Evolutionary conservation across 768 basidiomycete genomes (phyloP), one percentile per base, ranked within the genome.

Genomic region (Cyclocybe aegerita): DNA sequence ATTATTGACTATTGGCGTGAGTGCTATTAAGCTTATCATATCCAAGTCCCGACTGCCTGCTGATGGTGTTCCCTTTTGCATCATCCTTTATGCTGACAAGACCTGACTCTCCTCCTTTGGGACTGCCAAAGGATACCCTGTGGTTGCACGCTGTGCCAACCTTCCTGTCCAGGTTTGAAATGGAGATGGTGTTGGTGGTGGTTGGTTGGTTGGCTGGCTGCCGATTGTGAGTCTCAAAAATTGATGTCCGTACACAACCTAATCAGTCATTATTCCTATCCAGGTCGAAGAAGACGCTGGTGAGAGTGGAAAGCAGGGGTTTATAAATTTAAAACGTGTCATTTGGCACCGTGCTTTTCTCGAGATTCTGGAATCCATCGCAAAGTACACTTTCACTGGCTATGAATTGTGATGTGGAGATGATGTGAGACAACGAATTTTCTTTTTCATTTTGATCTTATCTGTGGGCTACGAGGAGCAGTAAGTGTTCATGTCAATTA

Each of bases 391-490:
- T 0, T 32, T 52, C 5, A 58, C 45, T 1, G 72, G 73, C 1
- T 50, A 32, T 5, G 38, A 37, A 12, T 43, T 58, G 16, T n/a
- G 48, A 9, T 73, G 66, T 50, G 65, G 64, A 7, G 61, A 72
- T 42, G 52, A 54, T 3, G 49, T 69, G 11, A 0, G 6, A 1
- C 60, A 55, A 0, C 52, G 37, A 14, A 16, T 76, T 1, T 74
- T 65, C 11, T 70, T 68, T 0, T 12, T 64, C 7, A 53, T 76
- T 29, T 33, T 70, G 0, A 72, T 76, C 3, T 53, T 74, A 1
- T 72, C 68, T 5, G 68, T 66, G 1, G 71, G 75, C 51, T 75
- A 71, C 35, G 68, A 76, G 49, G 73, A 77, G 58, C 69, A 70
- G 74, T 76, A 58, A 39, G 71, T 63, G 7, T 17, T 14, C 30